Conservation (phyloP, 2,329 filamentous ascomycete species). For the Gnomoniopsis sp. region DNA sequence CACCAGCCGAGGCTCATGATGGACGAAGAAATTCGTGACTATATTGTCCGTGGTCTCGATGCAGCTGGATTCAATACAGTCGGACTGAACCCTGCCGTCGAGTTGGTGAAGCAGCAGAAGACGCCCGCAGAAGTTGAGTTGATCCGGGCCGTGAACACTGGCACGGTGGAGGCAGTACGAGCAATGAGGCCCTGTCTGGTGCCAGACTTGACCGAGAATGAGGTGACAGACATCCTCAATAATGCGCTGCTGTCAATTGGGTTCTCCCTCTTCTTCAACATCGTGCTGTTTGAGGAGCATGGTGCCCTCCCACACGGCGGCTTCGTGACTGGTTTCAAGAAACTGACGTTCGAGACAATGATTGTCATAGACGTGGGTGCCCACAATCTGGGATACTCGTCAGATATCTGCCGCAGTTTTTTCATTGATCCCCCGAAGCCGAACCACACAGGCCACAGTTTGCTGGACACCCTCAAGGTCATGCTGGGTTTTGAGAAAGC, state of each 20-base stretch:
- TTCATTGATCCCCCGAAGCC: slow-evolving; percentile 39
- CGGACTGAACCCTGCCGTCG: slow-evolving; percentile 51
- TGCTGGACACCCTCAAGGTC: neutral
- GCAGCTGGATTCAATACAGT: slow-evolving; percentile 52
- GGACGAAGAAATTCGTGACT: slow-evolving; percentile 63
- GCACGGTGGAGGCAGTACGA: slow-evolving; percentile 58
- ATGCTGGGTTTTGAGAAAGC: neutral
- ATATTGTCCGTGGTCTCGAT: slow-evolving; percentile 55
- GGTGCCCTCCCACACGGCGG: slow-evolving; percentile 53
- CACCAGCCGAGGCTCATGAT: slow-evolving; percentile 49
- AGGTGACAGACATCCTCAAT: slow-evolving; percentile 55
- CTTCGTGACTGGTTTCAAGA: slow-evolving; percentile 47
- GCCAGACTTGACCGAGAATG: slow-evolving; percentile 53
- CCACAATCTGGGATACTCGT: slow-evolving; percentile 60
- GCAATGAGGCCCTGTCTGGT: slow-evolving; percentile 55
- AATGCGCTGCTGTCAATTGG: slow-evolving; percentile 50
- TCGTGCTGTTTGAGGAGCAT: slow-evolving; percentile 59
- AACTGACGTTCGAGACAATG: slow-evolving; percentile 51
- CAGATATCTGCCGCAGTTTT: slow-evolving; percentile 62
- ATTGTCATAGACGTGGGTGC: slow-evolving; percentile 62
- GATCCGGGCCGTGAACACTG: slow-evolving; percentile 59
- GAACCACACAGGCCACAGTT: neutral
- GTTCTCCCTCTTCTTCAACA: slow-evolving; percentile 59
- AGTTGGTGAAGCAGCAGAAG: slow-evolving; percentile 58
- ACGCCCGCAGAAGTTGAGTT: slow-evolving; percentile 53